These are phyloP conservation scores for Nematodospora anomalae DNA, from an alignment of 1,139 yeast genomes.

Conservation along the genomic window DNA sequence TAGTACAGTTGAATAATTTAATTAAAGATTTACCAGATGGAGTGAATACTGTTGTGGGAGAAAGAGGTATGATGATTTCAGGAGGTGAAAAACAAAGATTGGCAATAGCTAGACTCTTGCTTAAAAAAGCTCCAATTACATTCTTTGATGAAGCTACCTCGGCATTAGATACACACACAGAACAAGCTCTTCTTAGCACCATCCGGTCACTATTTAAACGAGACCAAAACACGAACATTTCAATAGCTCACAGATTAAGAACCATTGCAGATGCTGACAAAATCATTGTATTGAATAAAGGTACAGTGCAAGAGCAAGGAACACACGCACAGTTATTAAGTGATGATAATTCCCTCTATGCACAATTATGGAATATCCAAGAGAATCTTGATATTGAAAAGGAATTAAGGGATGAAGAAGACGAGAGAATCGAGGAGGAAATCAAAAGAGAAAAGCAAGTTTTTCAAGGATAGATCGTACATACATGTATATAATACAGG, in stretches of 20 bases:
- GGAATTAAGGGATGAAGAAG: constrained; percentile 22
- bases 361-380: constrained; percentile 87
- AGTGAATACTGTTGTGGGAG: constrained; percentile 87
- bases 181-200: constrained; percentile 75
- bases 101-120: constrained; percentile 84
- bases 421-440: constrained; percentile 17
- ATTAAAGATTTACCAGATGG: constrained; percentile 81
- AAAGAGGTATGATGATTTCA: constrained; percentile 96
- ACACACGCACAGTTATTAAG: constrained; percentile 63
- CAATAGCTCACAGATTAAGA: constrained; percentile 90
- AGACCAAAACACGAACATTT: constrained; percentile 68
- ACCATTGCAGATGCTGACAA: constrained; percentile 94
- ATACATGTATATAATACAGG: no score
- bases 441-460: constrained; percentile 12
- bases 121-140: constrained; percentile 85
- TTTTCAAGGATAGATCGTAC: constrained; percentile 7
- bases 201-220: constrained; percentile 62
- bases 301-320: constrained; percentile 85
- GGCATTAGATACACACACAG: constrained; percentile 96
- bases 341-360: constrained; percentile 60
- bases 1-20: constrained; percentile 68
- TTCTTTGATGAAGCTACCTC: constrained; percentile 97
- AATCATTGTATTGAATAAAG: constrained; percentile 81
- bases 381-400: constrained; percentile 64
- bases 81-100: constrained; percentile 98